Conservation (phyloP, 73 alveolate genomes). For the Paramecium tetraurelia region DNA sequence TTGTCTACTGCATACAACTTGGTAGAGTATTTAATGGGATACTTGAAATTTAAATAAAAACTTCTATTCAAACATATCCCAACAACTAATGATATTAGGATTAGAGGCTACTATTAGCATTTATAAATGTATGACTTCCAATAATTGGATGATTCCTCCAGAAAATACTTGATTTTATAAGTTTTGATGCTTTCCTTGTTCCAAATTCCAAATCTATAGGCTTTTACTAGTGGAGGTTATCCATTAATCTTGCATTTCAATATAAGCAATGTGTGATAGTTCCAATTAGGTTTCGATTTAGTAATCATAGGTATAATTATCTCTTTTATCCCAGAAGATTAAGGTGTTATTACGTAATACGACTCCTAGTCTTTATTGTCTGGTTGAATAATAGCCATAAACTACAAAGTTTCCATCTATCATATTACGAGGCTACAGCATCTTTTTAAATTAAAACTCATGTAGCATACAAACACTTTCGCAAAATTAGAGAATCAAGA, state of each 20-base stretch:
- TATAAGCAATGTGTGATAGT: not conserved
- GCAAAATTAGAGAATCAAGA: not conserved
- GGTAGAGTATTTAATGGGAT: not conserved
- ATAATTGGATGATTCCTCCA: not conserved
- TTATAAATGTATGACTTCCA: not conserved
- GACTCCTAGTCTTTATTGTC: not conserved
- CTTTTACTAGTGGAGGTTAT: not conserved
- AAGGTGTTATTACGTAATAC: not conserved
- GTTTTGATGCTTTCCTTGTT: not conserved
- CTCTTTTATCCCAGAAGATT: conserved; percentile 41
- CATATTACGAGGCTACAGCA: not conserved
- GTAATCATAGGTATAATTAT: not conserved
- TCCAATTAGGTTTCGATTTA: not conserved
- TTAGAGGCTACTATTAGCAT: not conserved
- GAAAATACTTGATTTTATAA: not conserved
- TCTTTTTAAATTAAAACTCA: not conserved
- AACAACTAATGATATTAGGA: not conserved
- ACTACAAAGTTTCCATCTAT: not conserved
- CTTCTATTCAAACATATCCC: conserved; percentile 39
- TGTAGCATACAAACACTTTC: not conserved
- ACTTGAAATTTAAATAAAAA: not conserved
- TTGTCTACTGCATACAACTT: not conserved
- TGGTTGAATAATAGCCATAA: not conserved
- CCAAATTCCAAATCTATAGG: conserved; percentile 26
- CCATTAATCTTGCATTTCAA: conserved; percentile 29